phyloP scores from a whole-genome alignment of 202 grass and related monocot species.

The Digitaria exilis region DNA sequence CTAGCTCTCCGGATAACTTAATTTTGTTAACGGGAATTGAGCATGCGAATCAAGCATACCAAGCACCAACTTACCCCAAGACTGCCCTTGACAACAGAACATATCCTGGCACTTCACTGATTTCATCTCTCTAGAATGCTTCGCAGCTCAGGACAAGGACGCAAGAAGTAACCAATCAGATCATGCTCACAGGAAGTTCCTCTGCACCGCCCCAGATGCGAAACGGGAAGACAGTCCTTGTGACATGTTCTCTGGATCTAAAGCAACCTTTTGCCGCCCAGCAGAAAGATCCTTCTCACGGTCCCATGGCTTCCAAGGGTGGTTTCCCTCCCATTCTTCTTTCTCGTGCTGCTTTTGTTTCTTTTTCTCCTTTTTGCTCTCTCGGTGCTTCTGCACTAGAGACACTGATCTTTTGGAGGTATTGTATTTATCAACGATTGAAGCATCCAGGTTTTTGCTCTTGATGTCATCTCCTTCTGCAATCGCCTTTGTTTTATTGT shows the following conservation, averaged over 20 bases:
- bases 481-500: slow-evolving; percentile 81
- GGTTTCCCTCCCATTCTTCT: slow-evolving; percentile 73
- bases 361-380: slow-evolving; percentile 59
- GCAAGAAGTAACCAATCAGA: background rate
- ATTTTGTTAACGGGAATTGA: background rate
- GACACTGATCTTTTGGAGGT: slow-evolving; percentile 64
- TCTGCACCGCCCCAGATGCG: slow-evolving; percentile 69
- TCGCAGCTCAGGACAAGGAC: background rate
- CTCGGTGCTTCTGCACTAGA: slow-evolving; percentile 68
- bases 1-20: background rate
- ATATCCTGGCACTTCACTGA: background rate
- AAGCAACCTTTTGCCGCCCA: slow-evolving; percentile 69
- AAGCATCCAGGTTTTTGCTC: slow-evolving; percentile 53
- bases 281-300: slow-evolving; percentile 90
- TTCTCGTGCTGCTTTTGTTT: slow-evolving; percentile 53
- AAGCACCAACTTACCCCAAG: background rate
- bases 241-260: slow-evolving; percentile 70
- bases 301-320: slow-evolving; percentile 97
- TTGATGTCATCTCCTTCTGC: slow-evolving; percentile 62
- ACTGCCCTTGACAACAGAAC: background rate
- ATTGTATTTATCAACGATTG: slow-evolving; percentile 86
- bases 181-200: slow-evolving; percentile 73
- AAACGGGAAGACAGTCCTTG: slow-evolving; percentile 82
- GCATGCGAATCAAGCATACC: background rate
- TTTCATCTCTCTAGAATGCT: background rate